These are phyloP conservation scores for Hirschfeldia incana DNA, from an alignment of 345 rosid species.

Conservation along the genomic window DNA sequence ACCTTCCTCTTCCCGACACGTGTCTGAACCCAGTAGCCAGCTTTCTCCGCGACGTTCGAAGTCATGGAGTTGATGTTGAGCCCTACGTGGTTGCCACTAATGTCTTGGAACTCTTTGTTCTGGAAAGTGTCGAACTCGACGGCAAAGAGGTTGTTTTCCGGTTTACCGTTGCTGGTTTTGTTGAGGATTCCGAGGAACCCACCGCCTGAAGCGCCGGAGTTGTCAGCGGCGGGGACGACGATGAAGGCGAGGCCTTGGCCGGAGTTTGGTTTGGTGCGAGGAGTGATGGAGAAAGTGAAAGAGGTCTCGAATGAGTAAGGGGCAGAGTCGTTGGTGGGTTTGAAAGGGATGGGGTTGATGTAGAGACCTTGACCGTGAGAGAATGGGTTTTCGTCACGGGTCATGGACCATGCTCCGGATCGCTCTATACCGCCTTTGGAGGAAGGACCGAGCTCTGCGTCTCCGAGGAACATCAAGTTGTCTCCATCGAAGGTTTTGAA, in stretches of 20 bases:
- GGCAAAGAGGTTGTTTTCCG: conserved; percentile 22
- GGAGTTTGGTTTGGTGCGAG: too few species aligned
- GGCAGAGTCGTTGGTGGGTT: not conserved
- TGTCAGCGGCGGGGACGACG: not conserved
- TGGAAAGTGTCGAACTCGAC: conserved; percentile 34
- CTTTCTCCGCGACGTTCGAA: conserved; percentile 28
- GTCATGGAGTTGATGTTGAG: conserved; percentile 37
- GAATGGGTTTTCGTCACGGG: conserved; percentile 31
- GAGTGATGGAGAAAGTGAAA: too few species aligned
- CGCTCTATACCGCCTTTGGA: conserved; percentile 8
- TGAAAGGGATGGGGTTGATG: conserved; percentile 23
- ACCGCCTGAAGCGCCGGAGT: conserved; percentile 21
- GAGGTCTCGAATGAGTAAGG: too few species aligned
- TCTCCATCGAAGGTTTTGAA: conserved; percentile 21
- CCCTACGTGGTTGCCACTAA: conserved; percentile 47
- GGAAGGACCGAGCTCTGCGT: conserved; percentile 36
- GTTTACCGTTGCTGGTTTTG: conserved; percentile 30
- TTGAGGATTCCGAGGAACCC: conserved; percentile 41
- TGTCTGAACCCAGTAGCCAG: conserved; percentile 39
- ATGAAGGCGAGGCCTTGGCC: too few species aligned
- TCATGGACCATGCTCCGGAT: conserved; percentile 37
- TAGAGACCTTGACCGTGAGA: conserved; percentile 36
- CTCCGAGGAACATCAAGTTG: conserved; percentile 27
- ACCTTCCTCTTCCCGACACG: conserved; percentile 24
- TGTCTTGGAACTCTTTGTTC: conserved; percentile 31